Evolutionary conservation across 1,284 basidiomycete species (phyloP).

Genomic region (Ceratobasidium sp.): DNA sequence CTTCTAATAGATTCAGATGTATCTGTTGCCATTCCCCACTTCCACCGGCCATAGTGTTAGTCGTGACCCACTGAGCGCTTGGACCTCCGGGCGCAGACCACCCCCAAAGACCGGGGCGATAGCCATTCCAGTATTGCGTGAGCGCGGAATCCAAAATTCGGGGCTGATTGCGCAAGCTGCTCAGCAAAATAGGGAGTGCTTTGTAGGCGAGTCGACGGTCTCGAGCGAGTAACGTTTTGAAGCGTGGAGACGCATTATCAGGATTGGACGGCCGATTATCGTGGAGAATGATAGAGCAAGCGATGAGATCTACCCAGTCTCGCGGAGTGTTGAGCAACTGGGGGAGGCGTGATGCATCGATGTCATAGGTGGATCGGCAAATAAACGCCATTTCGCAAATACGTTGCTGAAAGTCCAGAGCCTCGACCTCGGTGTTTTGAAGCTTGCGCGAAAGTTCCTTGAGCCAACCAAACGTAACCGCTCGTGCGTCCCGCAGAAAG

Average conservation of each 20-base stretch:
- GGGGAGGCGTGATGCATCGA: constrained; percentile 12
- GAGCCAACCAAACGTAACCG: constrained; percentile 5
- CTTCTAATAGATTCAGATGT: constrained; percentile 38
- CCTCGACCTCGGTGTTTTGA: neutral
- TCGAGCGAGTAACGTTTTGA: constrained; percentile 3
- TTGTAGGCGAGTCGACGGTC: constrained; percentile 30
- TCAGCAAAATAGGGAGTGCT: neutral
- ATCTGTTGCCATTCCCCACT: constrained; percentile 21
- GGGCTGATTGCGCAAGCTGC: neutral
- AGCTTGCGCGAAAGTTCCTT: neutral
- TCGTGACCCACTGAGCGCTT: constrained; percentile 32
- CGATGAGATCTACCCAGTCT: constrained; percentile 35
- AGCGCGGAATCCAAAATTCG: neutral
- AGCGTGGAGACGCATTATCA: neutral
- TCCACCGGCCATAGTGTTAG: neutral
- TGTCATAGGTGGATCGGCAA: constrained; percentile 42
- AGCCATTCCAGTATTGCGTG: neutral
- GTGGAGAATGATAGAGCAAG: constrained; percentile 36
- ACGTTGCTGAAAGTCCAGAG: neutral
- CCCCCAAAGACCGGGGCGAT: neutral
- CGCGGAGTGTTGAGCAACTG: neutral
- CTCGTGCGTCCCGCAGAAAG: constrained; percentile 3
- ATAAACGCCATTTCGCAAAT: constrained; percentile 40
- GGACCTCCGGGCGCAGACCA: constrained; percentile 14
- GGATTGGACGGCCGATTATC: constrained; percentile 35